Evolutionary conservation across 257 asterid species (phyloP), one percentile per base, ranked within the genome.

Genomic region (Lantana camara): DNA sequence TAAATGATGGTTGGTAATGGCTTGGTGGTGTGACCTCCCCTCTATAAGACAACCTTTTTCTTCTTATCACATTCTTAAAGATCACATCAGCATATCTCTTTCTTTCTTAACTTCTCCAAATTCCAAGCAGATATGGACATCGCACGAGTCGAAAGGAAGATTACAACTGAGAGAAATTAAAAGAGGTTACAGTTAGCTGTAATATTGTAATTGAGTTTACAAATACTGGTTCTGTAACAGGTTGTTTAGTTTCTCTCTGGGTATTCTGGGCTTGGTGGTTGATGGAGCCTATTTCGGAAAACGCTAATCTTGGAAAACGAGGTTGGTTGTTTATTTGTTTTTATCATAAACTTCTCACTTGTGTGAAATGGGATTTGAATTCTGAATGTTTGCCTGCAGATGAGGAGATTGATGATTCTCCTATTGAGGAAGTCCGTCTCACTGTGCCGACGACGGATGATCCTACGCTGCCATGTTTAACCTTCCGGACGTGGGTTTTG

Each of bases 401-500:
- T 78, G 89, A 80, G 1, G 95, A 83, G 62, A 75, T 67, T 54
- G 81, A 83, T 34, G 95, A 86, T 81, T 81, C 75, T 47, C 95
- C 91, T 0, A 69, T 86, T 0, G 95, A 86, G 55, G 79, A 86
- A 81, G 95, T 86, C 9, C 79, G 88, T n/a, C 82, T 86, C 22
- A 86, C 87, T 0, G 95, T 86, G 1, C 77, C 95, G 9, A 83
- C 62, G 63, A 79, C 88, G 7, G 95, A 86, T 35, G 95, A 86
- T 71, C 91, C 89, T n/a, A 62, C 78, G 2, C 72, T 83, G 15
- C 91, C 91, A 19, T 83, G 91, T 35, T 49, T 86, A 64, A 86
- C 95, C 0, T 81, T 83, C 41, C 73, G 95, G 57, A 86, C 95
- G 64, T 86, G 95, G 95, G 38, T 75, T 46, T 9, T 86, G 14